Percentiles rank a stretch among this genome's conserved stretches.
These are phyloP conservation scores for Eleusine indica DNA, from an alignment of 176 grass and related monocot species.

Conservation along the genomic window DNA sequence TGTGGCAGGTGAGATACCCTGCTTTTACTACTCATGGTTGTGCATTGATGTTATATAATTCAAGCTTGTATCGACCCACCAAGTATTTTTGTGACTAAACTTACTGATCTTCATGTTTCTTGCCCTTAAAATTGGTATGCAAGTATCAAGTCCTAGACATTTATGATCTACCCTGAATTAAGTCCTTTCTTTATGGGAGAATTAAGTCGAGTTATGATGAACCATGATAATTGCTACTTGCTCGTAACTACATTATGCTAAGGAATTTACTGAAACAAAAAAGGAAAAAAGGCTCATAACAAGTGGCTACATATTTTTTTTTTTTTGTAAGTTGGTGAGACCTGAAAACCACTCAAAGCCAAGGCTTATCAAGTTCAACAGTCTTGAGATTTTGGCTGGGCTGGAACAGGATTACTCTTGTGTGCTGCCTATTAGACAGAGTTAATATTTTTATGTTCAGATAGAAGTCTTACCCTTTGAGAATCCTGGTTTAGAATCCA, in stretches of 20 bases:
- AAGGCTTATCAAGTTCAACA: not conserved
- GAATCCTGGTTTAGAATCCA: slow-evolving; percentile 3
- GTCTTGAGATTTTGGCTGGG: not conserved
- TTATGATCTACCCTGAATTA: slow-evolving; percentile 10
- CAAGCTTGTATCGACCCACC: not conserved
- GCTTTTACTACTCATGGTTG: not conserved
- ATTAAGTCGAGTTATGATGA: not conserved
- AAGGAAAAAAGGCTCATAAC: not conserved
- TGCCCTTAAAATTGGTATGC: not conserved
- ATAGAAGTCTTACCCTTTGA: not conserved
- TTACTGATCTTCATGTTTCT: not conserved
- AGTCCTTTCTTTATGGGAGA: not conserved
- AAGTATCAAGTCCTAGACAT: not conserved
- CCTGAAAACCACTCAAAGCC: not conserved
- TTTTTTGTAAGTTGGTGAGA: not conserved
- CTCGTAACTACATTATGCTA: not conserved
- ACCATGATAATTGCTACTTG: not conserved
- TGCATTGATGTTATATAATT: slow-evolving; percentile 13
- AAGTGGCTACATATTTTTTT: not conserved
- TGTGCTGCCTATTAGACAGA: not conserved
- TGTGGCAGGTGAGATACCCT: slow-evolving; percentile 75
- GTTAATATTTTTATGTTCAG: not conserved
- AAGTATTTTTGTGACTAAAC: slow-evolving; percentile 13
- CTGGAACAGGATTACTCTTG: not conserved
- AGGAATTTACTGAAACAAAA: not conserved